Conservation (phyloP, 2,329 filamentous ascomycete species). For the Arthrobotrys sinensis region DNA sequence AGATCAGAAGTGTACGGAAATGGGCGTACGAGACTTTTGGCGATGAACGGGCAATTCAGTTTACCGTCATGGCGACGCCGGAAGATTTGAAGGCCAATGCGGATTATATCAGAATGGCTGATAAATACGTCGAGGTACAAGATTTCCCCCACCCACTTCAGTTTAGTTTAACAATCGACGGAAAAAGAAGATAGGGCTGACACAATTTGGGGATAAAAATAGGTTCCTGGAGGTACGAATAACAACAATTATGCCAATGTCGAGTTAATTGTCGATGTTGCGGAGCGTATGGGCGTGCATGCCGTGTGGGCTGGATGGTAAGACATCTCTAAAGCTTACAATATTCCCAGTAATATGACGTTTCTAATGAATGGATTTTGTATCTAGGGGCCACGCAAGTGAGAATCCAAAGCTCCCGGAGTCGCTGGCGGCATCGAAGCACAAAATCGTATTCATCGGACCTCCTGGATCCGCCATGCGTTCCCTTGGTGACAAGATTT, state of each 20-base stretch:
- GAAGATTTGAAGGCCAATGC: conserved; percentile 98
- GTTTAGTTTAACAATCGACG: conserved; percentile 12
- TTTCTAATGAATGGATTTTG: conserved; percentile 13
- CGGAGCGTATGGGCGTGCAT: conserved; percentile 98
- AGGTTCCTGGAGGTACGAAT: conserved; percentile 96
- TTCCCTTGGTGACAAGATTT: conserved; percentile 99
- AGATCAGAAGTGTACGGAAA: conserved; percentile 99
- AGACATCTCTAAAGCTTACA: conserved; percentile 66
- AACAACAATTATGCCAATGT: conserved; percentile 99
- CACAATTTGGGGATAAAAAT: conserved; percentile 49
- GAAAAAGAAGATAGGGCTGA: conserved; percentile 13
- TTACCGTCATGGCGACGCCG: conserved; percentile 99
- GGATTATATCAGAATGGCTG: conserved; percentile 99
- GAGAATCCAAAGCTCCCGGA: conserved; percentile 99
- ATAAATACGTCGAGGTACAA: conserved; percentile 92
- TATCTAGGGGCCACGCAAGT: conserved; percentile 88
- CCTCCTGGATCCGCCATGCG: conserved; percentile 98
- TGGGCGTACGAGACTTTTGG: conserved; percentile 99
- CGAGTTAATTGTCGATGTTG: conserved; percentile 97
- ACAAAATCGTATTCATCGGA: conserved; percentile 99
- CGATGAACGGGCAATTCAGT: conserved; percentile 97
- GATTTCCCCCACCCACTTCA: neutral
- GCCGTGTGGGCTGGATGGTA: conserved; percentile 99
- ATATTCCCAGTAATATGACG: neutral
- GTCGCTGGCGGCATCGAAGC: conserved; percentile 92